Evolutionary conservation across 768 basidiomycete genomes (phyloP).

Genomic region (Trametes cinnabarina): DNA sequence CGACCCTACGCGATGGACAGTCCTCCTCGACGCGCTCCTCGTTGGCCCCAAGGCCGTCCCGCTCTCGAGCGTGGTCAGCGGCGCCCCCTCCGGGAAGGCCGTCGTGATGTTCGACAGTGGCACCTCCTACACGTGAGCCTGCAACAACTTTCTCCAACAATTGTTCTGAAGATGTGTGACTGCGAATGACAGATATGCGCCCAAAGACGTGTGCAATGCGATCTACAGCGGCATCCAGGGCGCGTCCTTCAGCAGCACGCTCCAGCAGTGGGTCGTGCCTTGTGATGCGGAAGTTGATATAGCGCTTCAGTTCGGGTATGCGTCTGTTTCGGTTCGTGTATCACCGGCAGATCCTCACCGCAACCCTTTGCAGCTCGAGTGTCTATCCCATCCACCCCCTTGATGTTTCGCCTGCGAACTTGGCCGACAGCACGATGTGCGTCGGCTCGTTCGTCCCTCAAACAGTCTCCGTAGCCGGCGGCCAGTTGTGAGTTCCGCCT

Average conservation of each 20-base stretch:
- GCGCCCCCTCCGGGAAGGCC: slow-evolving; percentile 66
- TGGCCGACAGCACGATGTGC: slow-evolving; percentile 49
- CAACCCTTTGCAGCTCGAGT: slow-evolving; percentile 48
- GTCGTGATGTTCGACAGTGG: slow-evolving; percentile 80
- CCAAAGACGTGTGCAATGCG: slow-evolving; percentile 58
- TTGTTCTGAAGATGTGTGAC: background rate
- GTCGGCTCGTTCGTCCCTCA: slow-evolving; percentile 77
- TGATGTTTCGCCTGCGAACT: slow-evolving; percentile 57
- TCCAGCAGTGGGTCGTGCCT: slow-evolving; percentile 71
- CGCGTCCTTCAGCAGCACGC: slow-evolving; percentile 49
- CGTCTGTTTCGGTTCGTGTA: background rate
- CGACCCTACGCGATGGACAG: slow-evolving; percentile 68
- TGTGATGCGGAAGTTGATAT: slow-evolving; percentile 74
- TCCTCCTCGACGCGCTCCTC: slow-evolving; percentile 72
- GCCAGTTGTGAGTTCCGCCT: slow-evolving; percentile 57
- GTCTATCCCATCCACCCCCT: slow-evolving; percentile 79
- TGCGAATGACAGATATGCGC: slow-evolving; percentile 54
- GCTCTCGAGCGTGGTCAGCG: slow-evolving; percentile 53
- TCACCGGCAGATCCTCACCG: background rate
- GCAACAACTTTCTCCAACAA: background rate
- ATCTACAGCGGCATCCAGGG: slow-evolving; percentile 70
- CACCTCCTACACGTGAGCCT: slow-evolving; percentile 71
- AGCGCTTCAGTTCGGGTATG: slow-evolving; percentile 75
- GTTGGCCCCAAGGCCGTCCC: slow-evolving; percentile 50
- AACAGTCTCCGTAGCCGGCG: slow-evolving; percentile 51